Evolutionary conservation across 345 rosid species (phyloP), one percentile per base, ranked within the genome.

Genomic region (Cardamine resedifolia): DNA sequence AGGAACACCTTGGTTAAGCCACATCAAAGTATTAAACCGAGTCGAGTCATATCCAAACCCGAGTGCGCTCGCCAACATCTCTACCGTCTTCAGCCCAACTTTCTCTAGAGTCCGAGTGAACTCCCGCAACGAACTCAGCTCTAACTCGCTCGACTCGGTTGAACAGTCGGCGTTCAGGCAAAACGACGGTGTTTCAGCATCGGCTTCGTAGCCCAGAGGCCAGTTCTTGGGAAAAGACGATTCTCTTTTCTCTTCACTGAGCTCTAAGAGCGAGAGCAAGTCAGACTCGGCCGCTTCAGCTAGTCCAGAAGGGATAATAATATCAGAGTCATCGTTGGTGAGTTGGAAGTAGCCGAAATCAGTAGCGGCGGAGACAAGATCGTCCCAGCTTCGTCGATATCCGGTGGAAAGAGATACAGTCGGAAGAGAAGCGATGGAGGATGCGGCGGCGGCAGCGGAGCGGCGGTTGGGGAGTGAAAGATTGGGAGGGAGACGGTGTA

Each of bases 401-500:
- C 14, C 79, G 48, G 75, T 3, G 21, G 71, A 72, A 68, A 86
- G 74, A 45, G 89, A 80, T 58, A 86, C 53, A 41, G 78, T 39
- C 18, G 89, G 81, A 28, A 79, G 77, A 44, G 75, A 7, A 6
- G 63, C n/a, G 45, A 16, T 21, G 53, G 87, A 18, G 14, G 83
- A 5, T 19, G 10, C 14, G 21, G 75, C 44, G 49, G 77, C 27
- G 49, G 21, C 0, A 58, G 52, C 55, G 36, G 49, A 70, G 79
- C 68, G 86, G 38, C 85, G 87, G 67, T 79, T 71, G 21, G 90
- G 96, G 61, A 84, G 85, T 60, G 87, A 87, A 64, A 91, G 93
- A 10, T 81, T 58, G 0, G 96, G 96, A 31, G 96, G 90, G 49
- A 86, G 98, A 79, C 90, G 94, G 78, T 77, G 79, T 78, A 88